phyloP scores from a whole-genome alignment of 2,329 filamentous ascomycete species.

The Paraconiothyrium sp. region DNA sequence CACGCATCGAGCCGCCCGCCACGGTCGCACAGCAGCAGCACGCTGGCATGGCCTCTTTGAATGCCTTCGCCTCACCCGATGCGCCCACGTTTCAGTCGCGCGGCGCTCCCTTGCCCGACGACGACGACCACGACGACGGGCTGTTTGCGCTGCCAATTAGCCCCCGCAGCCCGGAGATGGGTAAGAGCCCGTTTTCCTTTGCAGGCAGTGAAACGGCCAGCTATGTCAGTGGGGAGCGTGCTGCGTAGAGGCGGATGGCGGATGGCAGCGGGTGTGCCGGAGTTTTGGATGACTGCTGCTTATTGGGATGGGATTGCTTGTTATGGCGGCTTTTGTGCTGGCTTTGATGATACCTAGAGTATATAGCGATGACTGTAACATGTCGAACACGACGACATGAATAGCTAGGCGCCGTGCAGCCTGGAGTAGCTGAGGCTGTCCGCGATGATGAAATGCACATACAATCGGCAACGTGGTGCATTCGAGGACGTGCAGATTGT shows the following conservation, averaged over 20 bases:
- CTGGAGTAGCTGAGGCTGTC: background rate
- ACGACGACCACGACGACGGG: constrained; percentile 75
- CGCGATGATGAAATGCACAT: background rate
- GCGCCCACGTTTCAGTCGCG: constrained; percentile 42
- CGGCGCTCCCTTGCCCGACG: constrained; percentile 47
- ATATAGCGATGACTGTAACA: constrained; percentile 25
- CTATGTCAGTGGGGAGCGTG: constrained; percentile 41
- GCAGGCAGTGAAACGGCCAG: constrained; percentile 45
- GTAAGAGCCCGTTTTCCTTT: constrained; percentile 81
- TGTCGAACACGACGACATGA: constrained; percentile 3
- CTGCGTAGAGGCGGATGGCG: constrained; percentile 28
- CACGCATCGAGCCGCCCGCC: constrained; percentile 48
- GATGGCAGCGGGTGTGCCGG: constrained; percentile 15
- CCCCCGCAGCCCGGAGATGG: constrained; percentile 85
- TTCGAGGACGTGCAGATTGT: background rate
- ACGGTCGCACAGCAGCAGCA: constrained; percentile 52
- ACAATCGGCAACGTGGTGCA: background rate
- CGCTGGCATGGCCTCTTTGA: constrained; percentile 55
- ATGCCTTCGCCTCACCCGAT: constrained; percentile 51
- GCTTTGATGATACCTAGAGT: constrained; percentile 38
- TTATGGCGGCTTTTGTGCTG: constrained; percentile 19
- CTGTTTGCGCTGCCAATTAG: constrained; percentile 89
- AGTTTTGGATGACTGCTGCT: constrained; percentile 21
- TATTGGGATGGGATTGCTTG: constrained; percentile 14
- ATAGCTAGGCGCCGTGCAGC: constrained; percentile 1